phyloP scores from a whole-genome alignment of 495 filamentous ascomycete genomes.

The Penicillium silybi region DNA sequence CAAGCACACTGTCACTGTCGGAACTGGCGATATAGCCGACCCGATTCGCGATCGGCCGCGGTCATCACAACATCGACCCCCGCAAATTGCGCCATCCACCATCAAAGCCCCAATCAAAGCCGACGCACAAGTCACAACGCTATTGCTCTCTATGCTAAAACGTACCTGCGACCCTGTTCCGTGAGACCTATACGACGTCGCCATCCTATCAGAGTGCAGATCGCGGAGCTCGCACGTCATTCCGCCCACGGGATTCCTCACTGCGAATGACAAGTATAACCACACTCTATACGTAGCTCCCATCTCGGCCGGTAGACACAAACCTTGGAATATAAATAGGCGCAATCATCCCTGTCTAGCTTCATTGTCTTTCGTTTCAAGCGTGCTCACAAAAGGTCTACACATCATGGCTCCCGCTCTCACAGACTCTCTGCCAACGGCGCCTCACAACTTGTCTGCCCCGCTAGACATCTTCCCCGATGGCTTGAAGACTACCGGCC shows the following conservation, averaged over 20 bases:
- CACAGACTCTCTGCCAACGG: conserved; percentile 24
- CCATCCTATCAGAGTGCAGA: conserved; percentile 8
- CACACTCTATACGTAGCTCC: background rate
- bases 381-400: background rate
- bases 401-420: conserved; percentile 36
- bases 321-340: conserved; percentile 15
- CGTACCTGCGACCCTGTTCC: background rate
- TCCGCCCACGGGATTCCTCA: conserved; percentile 21
- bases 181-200: background rate
- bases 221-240: conserved; percentile 22
- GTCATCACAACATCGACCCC: conserved; percentile 32
- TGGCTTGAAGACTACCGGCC: conserved; percentile 64
- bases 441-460: conserved; percentile 30
- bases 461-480: conserved; percentile 43
- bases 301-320: conserved; percentile 12
- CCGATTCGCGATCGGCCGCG: conserved; percentile 4
- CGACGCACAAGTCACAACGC: background rate
- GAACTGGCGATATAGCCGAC: background rate
- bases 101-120: conserved; percentile 16
- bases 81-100: conserved; percentile 31
- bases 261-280: background rate
- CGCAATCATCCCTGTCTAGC: background rate
- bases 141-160: background rate
- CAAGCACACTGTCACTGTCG: background rate
- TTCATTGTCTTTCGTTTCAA: background rate